A percentile compares a stretch with the other conserved stretches of the same genome.
Evolutionary conservation across 352 stramenopile species (phyloP).

Genomic region (Thraustochytrium striatum): DNA sequence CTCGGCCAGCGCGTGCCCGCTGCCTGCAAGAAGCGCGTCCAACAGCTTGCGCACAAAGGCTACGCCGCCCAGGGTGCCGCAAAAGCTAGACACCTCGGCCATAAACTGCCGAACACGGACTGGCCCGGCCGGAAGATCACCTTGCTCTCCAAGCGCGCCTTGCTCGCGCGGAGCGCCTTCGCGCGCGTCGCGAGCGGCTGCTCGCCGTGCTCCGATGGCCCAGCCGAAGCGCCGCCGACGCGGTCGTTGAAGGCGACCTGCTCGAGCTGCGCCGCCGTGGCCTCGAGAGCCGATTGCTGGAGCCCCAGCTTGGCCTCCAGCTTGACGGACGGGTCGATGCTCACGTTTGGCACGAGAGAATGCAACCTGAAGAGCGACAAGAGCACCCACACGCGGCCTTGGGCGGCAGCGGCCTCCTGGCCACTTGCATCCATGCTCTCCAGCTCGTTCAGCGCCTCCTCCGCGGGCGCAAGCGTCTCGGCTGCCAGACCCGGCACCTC

Average conservation of each 20-base stretch:
- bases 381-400: neutral
- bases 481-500: neutral
- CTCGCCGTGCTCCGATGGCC: neutral
- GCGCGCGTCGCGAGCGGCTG: neutral
- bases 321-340: conserved; percentile 20
- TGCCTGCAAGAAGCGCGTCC: neutral
- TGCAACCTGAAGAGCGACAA: conserved; percentile 30
- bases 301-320: neutral
- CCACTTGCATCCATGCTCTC: no score
- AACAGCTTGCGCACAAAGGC: neutral
- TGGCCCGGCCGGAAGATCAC: conserved; percentile 23
- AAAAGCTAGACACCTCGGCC: neutral
- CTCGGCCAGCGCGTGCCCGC: neutral
- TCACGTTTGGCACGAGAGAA: neutral
- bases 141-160: neutral
- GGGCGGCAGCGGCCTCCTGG: no score
- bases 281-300: neutral
- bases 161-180: neutral
- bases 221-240: neutral
- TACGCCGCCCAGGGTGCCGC: neutral
- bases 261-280: neutral
- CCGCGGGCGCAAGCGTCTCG: neutral
- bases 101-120: neutral
- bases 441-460: neutral
- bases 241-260: neutral